These are phyloP conservation scores for Liquidambar formosana DNA, from an alignment of 164 flowering plant genomes.

Conservation along the genomic window DNA sequence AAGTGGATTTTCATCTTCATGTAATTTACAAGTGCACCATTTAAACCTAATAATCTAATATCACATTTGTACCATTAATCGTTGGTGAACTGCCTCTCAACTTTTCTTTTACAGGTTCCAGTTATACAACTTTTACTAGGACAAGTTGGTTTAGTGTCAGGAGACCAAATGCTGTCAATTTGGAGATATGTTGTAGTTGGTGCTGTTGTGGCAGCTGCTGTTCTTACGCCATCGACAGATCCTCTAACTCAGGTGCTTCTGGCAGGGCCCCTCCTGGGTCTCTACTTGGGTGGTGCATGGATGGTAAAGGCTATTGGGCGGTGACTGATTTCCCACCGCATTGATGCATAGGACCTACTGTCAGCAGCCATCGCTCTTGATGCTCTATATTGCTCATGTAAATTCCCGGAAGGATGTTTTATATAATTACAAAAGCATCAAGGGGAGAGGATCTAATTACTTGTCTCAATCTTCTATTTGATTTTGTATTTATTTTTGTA, in stretches of 20 bases:
- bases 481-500: no score
- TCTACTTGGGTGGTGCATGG: conserved; percentile 96
- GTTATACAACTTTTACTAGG: conserved; percentile 88
- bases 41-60: no score
- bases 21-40: no score
- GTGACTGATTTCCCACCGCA: no score
- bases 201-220: conserved; percentile 87
- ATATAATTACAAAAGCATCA: background rate
- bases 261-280: conserved; percentile 89
- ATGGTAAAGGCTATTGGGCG: conserved; percentile 77
- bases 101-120: conserved; percentile 63
- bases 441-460: no score
- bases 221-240: conserved; percentile 95
- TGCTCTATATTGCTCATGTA: background rate
- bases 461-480: no score
- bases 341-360: no score
- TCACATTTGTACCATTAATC: no score
- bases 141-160: conserved; percentile 82
- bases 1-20: no score
- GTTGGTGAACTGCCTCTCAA: background rate
- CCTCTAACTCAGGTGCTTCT: conserved; percentile 88
- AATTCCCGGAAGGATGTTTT: background rate
- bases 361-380: no score
- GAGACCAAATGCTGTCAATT: conserved; percentile 94
- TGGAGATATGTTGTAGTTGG: conserved; percentile 99